Base-by-base conservation (phyloP, 129 eudicot species). In the Pittosporum tobira region DNA sequence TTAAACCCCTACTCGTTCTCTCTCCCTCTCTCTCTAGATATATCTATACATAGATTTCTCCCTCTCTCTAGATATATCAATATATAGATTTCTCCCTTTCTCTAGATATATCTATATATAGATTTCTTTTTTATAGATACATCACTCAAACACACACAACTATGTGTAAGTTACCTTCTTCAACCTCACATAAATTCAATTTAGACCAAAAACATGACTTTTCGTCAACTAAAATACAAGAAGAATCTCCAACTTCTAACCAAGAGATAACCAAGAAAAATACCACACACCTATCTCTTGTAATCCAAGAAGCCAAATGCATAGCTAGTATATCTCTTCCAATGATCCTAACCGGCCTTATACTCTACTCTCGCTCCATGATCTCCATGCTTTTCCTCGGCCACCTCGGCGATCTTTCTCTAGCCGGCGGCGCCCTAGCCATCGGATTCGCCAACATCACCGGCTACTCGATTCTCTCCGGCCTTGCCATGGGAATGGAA, bases 401-500 rank as follows among this genome's bases (percentile, higher is more conserved):
- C 56, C 79, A 51, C 43, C 78, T 80, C 4, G 77, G 86, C 24
- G 72, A 73, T 25, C 80, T 76, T 11, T 24, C 74, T 10, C 62
- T 80, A 70, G 87, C 87, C 36, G 87, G 76, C 22, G 87, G 87
- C 2, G 51, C 87, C 20, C 40, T 80, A 5, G 87, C 82, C 6
- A 44, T 76, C 25, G 87, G 87, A 18, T 76, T 80, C 28, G 81
- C 84, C 36, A 79, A 79, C 66, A 79, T 79, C 52, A 70, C 84
- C 30, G 84, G 81, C 61, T 79, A 80, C 70, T 80, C 86, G 4
- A 61, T 80, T 58, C 86, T 80, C 27, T 80, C 86, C 20, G 87
- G 87, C 62, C 79, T 80, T 5, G 73, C 82, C 54, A 72, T 72
- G 65, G 87, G 87, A 9, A 80, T 80, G 87, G 87, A 80, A 48